A percentile compares a stretch with the other conserved stretches of the same genome.
Evolutionary conservation across 768 basidiomycete genomes (phyloP).

Genomic region (Cystobasidium ongulense): DNA sequence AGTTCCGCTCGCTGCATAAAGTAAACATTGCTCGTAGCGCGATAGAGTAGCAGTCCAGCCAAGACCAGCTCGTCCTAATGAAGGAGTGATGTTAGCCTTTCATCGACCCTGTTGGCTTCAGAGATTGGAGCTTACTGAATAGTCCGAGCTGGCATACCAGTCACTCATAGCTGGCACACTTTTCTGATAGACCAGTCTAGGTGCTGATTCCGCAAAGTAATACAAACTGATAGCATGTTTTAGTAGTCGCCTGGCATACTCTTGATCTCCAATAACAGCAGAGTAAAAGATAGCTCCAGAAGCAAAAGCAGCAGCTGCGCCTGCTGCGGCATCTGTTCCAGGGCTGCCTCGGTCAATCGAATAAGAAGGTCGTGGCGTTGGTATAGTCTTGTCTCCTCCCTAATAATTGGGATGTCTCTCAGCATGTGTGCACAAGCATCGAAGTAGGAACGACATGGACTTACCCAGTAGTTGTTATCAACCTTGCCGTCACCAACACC

Average conservation of each 20-base stretch:
- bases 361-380: slow-evolving; percentile 63
- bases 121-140: slow-evolving; percentile 41
- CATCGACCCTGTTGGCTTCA: too few species aligned
- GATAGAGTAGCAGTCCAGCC: slow-evolving; percentile 40
- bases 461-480: slow-evolving; percentile 82
- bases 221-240: slow-evolving; percentile 69
- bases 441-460: slow-evolving; percentile 38
- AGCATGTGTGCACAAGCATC: neutral
- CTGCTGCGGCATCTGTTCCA: slow-evolving; percentile 82
- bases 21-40: slow-evolving; percentile 12
- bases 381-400: slow-evolving; percentile 51
- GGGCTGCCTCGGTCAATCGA: slow-evolving; percentile 63
- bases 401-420: neutral
- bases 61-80: slow-evolving; percentile 26
- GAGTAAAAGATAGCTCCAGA: slow-evolving; percentile 72
- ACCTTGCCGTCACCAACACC: slow-evolving; percentile 61
- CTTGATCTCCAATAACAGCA: slow-evolving; percentile 58
- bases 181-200: slow-evolving; percentile 46
- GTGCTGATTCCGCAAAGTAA: slow-evolving; percentile 62
- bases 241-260: slow-evolving; percentile 63
- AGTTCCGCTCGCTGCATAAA: slow-evolving; percentile 13
- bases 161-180: slow-evolving; percentile 59
- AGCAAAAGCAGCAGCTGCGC: slow-evolving; percentile 75
- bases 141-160: slow-evolving; percentile 65
- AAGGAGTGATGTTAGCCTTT: slow-evolving; percentile 3